A percentile compares a stretch with the other conserved stretches of the same genome.
phyloP scores from a whole-genome alignment of 768 basidiomycete species.

The Mycena galopus region DNA sequence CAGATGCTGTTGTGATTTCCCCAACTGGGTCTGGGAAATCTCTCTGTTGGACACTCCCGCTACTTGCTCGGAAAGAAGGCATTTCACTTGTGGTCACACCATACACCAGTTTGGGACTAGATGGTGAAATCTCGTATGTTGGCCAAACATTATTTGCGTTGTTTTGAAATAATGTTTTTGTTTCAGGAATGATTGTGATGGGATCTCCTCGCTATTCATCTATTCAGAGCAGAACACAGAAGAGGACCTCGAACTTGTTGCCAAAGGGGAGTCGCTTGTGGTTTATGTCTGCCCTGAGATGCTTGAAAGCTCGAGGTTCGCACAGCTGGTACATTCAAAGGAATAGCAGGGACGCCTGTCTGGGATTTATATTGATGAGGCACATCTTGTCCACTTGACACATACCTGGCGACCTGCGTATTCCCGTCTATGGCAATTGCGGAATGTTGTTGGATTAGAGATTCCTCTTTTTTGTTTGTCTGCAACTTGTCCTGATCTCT shows the following conservation, averaged over 20 bases:
- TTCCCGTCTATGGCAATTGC: constrained; percentile 23
- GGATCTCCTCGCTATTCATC: constrained; percentile 19
- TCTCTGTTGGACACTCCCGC: constrained; percentile 36
- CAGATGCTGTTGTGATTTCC: constrained; percentile 37
- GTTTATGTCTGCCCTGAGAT: constrained; percentile 43
- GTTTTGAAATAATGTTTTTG: background rate
- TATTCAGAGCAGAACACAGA: constrained; percentile 28
- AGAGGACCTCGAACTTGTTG: constrained; percentile 24
- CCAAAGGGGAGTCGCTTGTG: constrained; percentile 28
- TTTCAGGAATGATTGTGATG: constrained; percentile 14
- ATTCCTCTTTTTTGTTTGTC: constrained; percentile 29
- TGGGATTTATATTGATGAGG: constrained; percentile 41
- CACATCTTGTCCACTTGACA: constrained; percentile 36
- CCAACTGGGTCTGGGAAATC: constrained; percentile 43
- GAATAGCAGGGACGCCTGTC: constrained; percentile 37
- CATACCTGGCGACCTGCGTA: background rate
- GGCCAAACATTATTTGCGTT: background rate
- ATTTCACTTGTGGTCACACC: constrained; percentile 41
- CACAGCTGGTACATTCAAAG: constrained; percentile 31
- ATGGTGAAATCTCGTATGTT: constrained; percentile 35
- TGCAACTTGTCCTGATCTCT: constrained; percentile 35
- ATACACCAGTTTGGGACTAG: constrained; percentile 41
- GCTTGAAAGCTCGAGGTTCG: constrained; percentile 43
- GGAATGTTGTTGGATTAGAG: constrained; percentile 27
- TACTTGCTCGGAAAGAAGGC: constrained; percentile 36